A percentile compares a stretch with the other conserved stretches of the same genome.
Conservation (phyloP, 495 filamentous ascomycete species). For the Penicillium atrosanguineum region DNA sequence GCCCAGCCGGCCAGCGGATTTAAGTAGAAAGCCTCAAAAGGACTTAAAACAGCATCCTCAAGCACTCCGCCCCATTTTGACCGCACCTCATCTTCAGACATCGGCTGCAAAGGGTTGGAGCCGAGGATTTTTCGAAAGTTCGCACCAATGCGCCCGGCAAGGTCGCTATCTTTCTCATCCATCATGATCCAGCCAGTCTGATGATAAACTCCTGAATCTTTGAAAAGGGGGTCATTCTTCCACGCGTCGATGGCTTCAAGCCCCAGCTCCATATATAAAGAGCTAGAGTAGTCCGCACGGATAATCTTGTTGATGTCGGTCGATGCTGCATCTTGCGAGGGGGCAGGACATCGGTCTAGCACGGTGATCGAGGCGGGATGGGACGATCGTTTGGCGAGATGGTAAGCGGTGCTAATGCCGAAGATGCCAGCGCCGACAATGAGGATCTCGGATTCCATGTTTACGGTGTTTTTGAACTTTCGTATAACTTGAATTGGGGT, state of each 20-base stretch:
- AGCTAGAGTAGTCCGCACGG: conserved; percentile 33
- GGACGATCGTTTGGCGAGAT: conserved; percentile 27
- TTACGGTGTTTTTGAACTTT: background rate
- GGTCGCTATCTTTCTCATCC: conserved; percentile 28
- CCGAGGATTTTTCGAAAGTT: conserved; percentile 27
- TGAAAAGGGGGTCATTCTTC: conserved; percentile 23
- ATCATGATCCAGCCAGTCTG: conserved; percentile 37
- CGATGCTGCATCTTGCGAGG: conserved; percentile 25
- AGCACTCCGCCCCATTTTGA: conserved; percentile 31
- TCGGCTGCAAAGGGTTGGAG: conserved; percentile 15
- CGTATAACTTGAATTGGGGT: background rate
- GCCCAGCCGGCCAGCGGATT: conserved; percentile 41
- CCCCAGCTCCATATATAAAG: conserved; percentile 30
- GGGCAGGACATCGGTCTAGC: conserved; percentile 33
- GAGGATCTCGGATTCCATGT: conserved; percentile 25
- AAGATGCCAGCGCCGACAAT: conserved; percentile 47
- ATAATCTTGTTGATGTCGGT: conserved; percentile 38
- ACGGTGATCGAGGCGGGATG: conserved; percentile 29
- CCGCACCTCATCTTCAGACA: conserved; percentile 30
- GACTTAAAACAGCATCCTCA: conserved; percentile 19
- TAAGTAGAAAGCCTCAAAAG: conserved; percentile 32
- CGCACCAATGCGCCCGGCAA: conserved; percentile 25
- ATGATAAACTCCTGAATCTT: conserved; percentile 26
- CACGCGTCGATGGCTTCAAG: conserved; percentile 33
- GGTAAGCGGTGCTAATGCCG: conserved; percentile 43